Evolutionary conservation across 495 filamentous ascomycete genomes (phyloP), one percentile per base, ranked within the genome.

Genomic region (Friedmanniomyces simplex): DNA sequence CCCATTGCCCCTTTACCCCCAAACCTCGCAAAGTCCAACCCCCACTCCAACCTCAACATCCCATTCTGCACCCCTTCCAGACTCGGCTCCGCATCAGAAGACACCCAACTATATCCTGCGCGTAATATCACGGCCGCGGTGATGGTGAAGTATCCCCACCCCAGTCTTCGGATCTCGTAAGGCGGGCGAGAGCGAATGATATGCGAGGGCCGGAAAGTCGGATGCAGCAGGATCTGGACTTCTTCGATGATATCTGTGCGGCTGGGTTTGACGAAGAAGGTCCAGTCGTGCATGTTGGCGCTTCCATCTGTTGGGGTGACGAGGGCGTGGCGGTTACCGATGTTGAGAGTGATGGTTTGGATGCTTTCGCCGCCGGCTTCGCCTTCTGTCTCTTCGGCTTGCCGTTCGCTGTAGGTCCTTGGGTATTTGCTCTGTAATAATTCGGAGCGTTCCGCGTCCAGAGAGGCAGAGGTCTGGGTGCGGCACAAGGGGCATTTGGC

Each of bases 401-500:
- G 4, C 12, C 66, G 58, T 41, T 64, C 56, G n/a, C 3, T 39
- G 50, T 66, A 68, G 4, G 45, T 42, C 0, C 2, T 11, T 14
- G 66, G 61, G 53, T 66, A 65, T 18, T 42, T 49, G 20, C 7
- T 11, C 46, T 54, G 41, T n/a, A 68, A 50, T 24, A 26, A 10
- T 45, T 16, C 16, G 11, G 21, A 37, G 7, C 55, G 55, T 1
- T 12, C 22, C 7, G 14, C 28, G 50, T 68, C 54, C 7, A 42
- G 36, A 5, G 45, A 14, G 13, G 66, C 66, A 11, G 57, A 47
- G 5, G 64, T 65, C 26, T 28, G 28, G 20, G 64, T 63, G 5
- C 66, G 59, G 36, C 66, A 68, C 66, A 68, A 64, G 21, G 66
- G 66, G 50, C 66, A 68, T n/a, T 42, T 50, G 13, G 64, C 62